phyloP scores from a whole-genome alignment of 768 basidiomycete species.

The Termitomyces sp. region DNA sequence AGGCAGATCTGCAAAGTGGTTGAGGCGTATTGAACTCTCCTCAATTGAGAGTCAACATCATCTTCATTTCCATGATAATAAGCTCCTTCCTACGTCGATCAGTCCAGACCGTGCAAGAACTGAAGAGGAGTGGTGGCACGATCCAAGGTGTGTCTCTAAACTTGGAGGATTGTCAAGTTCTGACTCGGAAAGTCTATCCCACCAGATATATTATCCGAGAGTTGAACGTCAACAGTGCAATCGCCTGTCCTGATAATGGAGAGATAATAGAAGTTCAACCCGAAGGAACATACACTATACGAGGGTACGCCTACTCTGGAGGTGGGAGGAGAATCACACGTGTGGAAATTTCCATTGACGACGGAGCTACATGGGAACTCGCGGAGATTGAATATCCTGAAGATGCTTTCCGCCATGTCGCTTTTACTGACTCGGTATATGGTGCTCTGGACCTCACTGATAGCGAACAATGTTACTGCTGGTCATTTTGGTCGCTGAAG shows the following conservation, averaged over 20 bases:
- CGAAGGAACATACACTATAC: conserved; percentile 32
- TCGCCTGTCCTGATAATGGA: conserved; percentile 53
- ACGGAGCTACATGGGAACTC: conserved; percentile 46
- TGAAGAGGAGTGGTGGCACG: conserved; percentile 54
- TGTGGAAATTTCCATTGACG: conserved; percentile 49
- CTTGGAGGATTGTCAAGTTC: background rate
- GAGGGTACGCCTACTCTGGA: conserved; percentile 62
- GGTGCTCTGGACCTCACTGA: conserved; percentile 46
- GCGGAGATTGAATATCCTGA: conserved; percentile 42
- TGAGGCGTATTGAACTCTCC: conserved; percentile 50
- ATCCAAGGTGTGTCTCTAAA: conserved; percentile 34
- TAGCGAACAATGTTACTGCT: conserved; percentile 53
- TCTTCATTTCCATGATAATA: conserved; percentile 49
- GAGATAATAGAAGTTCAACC: conserved; percentile 32
- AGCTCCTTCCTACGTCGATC: conserved; percentile 52
- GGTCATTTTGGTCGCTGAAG: conserved; percentile 55
- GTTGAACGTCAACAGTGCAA: conserved; percentile 57
- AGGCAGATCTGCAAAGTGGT: conserved; percentile 60
- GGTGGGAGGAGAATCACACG: conserved; percentile 36
- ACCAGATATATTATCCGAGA: conserved; percentile 42
- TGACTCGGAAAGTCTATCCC: conserved; percentile 6
- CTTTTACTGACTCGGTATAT: conserved; percentile 36
- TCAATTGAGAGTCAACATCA: conserved; percentile 50
- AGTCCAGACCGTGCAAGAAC: conserved; percentile 48
- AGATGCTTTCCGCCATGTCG: conserved; percentile 40